These are phyloP conservation scores for Thozetella sp. DNA, from an alignment of 495 filamentous ascomycete genomes.

Conservation along the genomic window DNA sequence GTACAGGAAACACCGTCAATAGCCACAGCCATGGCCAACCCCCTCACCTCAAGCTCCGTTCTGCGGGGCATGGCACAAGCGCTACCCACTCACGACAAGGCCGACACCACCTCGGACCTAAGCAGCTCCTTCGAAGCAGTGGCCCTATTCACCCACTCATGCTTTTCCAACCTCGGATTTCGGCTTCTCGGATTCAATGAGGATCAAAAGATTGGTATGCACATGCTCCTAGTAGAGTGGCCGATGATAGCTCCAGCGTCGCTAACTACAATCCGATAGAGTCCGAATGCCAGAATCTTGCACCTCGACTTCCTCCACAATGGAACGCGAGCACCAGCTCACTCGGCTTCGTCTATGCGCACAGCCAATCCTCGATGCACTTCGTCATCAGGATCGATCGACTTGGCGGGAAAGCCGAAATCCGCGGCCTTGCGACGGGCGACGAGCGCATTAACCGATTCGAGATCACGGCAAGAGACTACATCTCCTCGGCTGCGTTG, in stretches of 20 bases:
- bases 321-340: conserved; percentile 74
- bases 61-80: conserved; percentile 60
- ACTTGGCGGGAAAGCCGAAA: conserved; percentile 79
- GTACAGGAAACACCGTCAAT: not conserved
- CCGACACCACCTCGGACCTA: conserved; percentile 58
- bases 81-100: conserved; percentile 49
- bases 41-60: conserved; percentile 41
- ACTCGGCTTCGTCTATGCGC: conserved; percentile 85
- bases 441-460: conserved; percentile 80
- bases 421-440: conserved; percentile 75
- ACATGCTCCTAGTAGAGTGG: too few species aligned
- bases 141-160: conserved; percentile 82
- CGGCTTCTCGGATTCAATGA: conserved; percentile 81
- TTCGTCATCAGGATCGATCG: conserved; percentile 83
- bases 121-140: conserved; percentile 82
- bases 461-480: conserved; percentile 77
- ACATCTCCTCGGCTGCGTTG: conserved; percentile 55
- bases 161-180: conserved; percentile 80
- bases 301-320: conserved; percentile 66
- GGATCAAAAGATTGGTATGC: conserved; percentile 67
- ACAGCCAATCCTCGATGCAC: conserved; percentile 84
- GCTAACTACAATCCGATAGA: conserved; percentile 23
- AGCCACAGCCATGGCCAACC: conserved; percentile 12
- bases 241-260: too few species aligned
- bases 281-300: conserved; percentile 37